Conservation (phyloP, 2,329 filamentous ascomycete species). For the Bipolaris sorokiniana region DNA sequence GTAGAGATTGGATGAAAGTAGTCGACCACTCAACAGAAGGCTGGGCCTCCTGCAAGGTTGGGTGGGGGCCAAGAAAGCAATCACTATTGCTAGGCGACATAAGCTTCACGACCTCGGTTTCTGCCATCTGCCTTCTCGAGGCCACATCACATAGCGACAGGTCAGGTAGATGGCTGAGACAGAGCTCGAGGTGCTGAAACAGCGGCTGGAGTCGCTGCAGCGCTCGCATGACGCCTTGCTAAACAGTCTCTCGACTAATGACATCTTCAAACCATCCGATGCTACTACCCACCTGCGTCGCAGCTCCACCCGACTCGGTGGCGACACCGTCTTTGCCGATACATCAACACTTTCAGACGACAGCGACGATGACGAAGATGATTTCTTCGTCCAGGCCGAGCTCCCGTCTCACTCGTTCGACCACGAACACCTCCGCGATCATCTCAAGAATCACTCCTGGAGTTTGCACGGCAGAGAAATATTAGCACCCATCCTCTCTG, state of each 20-base stretch:
- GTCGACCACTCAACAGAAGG: constrained; percentile 18
- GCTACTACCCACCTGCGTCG: constrained; percentile 29
- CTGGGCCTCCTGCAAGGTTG: constrained; percentile 28
- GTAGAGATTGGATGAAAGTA: constrained; percentile 24
- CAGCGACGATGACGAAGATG: constrained; percentile 46
- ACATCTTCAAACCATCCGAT: constrained; percentile 34
- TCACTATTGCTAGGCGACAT: constrained; percentile 7
- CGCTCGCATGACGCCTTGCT: constrained; percentile 40
- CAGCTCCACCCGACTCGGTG: constrained; percentile 29
- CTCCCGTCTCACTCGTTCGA: constrained; percentile 51
- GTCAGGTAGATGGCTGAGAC: constrained; percentile 32
- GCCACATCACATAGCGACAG: not conserved
- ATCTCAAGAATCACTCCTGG: constrained; percentile 54
- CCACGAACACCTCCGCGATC: constrained; percentile 54
- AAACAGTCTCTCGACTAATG: constrained; percentile 41
- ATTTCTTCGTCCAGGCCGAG: constrained; percentile 49
- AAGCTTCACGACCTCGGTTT: constrained; percentile 1
- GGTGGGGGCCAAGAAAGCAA: constrained; percentile 22
- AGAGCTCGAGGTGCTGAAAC: constrained; percentile 41
- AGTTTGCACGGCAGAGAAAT: constrained; percentile 51
- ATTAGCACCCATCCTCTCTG: constrained; percentile 52
- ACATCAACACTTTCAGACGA: constrained; percentile 45
- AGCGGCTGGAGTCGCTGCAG: constrained; percentile 43
- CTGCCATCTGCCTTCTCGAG: not conserved
- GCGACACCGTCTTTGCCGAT: constrained; percentile 41